A percentile compares a stretch with the other conserved stretches of the same genome.
Evolutionary conservation across 257 asterid genomes (phyloP).

Genomic region (Fraxinus americana): DNA sequence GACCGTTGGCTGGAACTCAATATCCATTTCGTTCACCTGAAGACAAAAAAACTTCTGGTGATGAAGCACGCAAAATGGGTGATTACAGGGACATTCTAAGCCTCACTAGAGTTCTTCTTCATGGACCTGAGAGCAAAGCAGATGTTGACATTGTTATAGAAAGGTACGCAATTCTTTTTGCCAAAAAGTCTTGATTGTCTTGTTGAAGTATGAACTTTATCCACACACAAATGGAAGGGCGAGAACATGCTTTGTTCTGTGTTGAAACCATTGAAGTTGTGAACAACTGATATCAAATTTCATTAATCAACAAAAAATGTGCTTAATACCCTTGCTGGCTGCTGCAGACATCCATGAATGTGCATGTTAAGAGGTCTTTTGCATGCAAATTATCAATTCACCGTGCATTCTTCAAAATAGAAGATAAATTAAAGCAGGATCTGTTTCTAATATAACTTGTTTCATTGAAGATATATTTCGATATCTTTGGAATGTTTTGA

Average conservation of each 20-base stretch:
- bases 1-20: conserved; percentile 37
- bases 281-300: conserved; percentile 2
- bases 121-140: conserved; percentile 98
- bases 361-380: neutral
- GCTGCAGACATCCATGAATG: neutral
- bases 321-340: neutral
- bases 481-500: neutral
- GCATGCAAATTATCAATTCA: neutral
- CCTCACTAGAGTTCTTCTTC: conserved; percentile 90
- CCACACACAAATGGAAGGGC: conserved; percentile 15
- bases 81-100: conserved; percentile 92
- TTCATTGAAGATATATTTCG: neutral
- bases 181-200: conserved; percentile 6
- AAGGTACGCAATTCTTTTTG: conserved; percentile 52
- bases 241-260: conserved; percentile 23
- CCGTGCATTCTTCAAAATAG: neutral
- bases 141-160: conserved; percentile 73
- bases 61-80: conserved; percentile 71
- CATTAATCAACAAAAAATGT: neutral
- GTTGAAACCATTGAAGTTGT: conserved; percentile 17
- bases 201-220: neutral
- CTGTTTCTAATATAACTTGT: neutral
- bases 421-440: neutral
- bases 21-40: conserved; percentile 36
- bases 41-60: conserved; percentile 51